These are phyloP conservation scores for Colletotrichum cuscutae DNA, from an alignment of 2,329 filamentous ascomycete genomes.

Conservation along the genomic window DNA sequence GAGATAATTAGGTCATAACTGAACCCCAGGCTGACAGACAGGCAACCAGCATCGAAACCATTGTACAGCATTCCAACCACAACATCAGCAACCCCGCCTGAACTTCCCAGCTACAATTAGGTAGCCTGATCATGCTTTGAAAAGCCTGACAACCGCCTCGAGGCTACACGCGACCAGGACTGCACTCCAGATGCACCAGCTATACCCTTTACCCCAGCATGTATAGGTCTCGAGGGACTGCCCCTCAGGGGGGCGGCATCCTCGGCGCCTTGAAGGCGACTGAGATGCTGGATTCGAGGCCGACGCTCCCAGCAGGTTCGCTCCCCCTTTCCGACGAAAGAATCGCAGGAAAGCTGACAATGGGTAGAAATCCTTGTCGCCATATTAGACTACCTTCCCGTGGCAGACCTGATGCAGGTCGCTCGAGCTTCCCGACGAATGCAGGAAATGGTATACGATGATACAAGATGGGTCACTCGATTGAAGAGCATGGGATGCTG, in stretches of 20 bases:
- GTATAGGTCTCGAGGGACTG: constrained; percentile 56
- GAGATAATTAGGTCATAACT: constrained; percentile 12
- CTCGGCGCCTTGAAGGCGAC: constrained; percentile 83
- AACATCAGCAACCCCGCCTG: constrained; percentile 22
- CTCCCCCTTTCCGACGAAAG: neutral
- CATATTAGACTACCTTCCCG: constrained; percentile 89
- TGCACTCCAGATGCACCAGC: constrained; percentile 21
- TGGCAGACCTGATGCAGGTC: constrained; percentile 86
- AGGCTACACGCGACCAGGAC: constrained; percentile 7
- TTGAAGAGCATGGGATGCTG: constrained; percentile 90
- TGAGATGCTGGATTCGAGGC: constrained; percentile 81
- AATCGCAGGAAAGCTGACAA: constrained; percentile 12
- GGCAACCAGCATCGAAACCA: constrained; percentile 3
- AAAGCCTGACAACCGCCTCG: neutral
- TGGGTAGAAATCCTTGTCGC: constrained; percentile 82
- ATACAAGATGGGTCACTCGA: constrained; percentile 91
- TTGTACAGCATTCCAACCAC: constrained; percentile 24
- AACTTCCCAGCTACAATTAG: neutral
- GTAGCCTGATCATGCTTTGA: constrained; percentile 19
- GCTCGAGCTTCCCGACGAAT: constrained; percentile 86
- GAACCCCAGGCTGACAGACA: constrained; percentile 18
- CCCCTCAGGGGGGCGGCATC: constrained; percentile 62
- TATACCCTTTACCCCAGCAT: constrained; percentile 42
- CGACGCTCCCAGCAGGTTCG: constrained; percentile 84
- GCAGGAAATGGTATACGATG: constrained; percentile 99